phyloP scores from a whole-genome alignment of 352 stramenopile genomes.

The Globisporangium barbulae region DNA sequence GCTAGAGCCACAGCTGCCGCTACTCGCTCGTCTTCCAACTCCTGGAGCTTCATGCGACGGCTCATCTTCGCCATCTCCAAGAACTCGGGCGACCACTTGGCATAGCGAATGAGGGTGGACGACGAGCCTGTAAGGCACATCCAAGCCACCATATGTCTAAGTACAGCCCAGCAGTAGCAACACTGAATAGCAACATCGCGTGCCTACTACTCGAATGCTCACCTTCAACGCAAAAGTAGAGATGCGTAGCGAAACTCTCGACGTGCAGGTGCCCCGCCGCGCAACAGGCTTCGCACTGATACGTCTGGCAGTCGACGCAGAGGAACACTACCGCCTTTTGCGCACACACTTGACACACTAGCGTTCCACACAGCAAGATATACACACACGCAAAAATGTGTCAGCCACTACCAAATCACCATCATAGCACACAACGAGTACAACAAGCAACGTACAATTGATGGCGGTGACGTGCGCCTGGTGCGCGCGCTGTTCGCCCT shows the following conservation, averaged over 20 bases:
- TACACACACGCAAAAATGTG: not conserved
- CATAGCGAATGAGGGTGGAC: slow-evolving; percentile 38
- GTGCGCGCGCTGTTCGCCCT: slow-evolving; percentile 33
- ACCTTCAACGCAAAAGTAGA: slow-evolving; percentile 67
- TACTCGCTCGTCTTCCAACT: slow-evolving; percentile 7
- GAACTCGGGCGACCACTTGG: slow-evolving; percentile 41
- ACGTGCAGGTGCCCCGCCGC: slow-evolving; percentile 28
- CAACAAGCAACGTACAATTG: slow-evolving; percentile 29
- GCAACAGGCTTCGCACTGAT: slow-evolving; percentile 65
- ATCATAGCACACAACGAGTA: not conserved
- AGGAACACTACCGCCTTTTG: slow-evolving; percentile 45
- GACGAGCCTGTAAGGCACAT: slow-evolving; percentile 25
- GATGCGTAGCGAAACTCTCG: slow-evolving; percentile 27
- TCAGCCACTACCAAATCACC: not conserved
- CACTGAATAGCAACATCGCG: not conserved
- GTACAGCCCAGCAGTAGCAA: not conserved
- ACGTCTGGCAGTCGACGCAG: slow-evolving; percentile 46
- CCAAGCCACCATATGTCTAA: not conserved
- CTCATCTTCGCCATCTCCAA: slow-evolving; percentile 42
- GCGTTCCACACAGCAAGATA: not conserved
- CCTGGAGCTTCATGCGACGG: slow-evolving; percentile 19
- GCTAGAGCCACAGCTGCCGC: not conserved
- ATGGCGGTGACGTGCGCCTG: slow-evolving; percentile 40
- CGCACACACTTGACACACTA: slow-evolving; percentile 56
- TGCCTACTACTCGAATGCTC: not conserved